Percentiles rank a stretch among this genome's conserved stretches.
Conservation (phyloP, 2,329 filamentous ascomycete genomes). For the Penicillium verrucosum region DNA sequence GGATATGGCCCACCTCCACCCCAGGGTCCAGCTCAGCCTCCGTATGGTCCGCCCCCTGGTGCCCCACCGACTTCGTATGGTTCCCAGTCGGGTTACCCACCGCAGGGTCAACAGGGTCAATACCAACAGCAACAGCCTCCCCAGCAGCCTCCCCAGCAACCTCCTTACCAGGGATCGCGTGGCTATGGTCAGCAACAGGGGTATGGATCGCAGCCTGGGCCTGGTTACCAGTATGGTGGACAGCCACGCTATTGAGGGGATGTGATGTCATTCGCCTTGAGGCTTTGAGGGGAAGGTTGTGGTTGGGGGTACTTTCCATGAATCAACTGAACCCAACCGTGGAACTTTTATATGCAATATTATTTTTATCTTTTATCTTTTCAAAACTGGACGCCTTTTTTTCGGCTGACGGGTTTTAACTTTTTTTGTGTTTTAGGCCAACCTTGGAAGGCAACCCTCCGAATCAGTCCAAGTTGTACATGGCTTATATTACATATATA, state of each 20-base stretch:
- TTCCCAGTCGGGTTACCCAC: slow-evolving; percentile 13
- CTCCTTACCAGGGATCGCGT: slow-evolving; percentile 11
- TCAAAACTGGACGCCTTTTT: too few species aligned
- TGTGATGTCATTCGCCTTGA: slow-evolving; percentile 12
- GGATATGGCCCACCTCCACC: slow-evolving; percentile 24
- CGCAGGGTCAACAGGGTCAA: not conserved
- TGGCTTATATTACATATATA: not conserved
- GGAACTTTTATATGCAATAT: not conserved
- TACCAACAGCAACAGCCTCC: not conserved
- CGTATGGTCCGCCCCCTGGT: slow-evolving; percentile 21
- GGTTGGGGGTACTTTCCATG: not conserved
- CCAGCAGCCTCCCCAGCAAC: not conserved
- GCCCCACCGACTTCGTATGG: slow-evolving; percentile 10
- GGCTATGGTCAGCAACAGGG: slow-evolving; percentile 25
- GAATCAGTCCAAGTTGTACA: not conserved
- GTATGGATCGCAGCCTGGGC: slow-evolving; percentile 20
- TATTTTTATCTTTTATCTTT: not conserved
- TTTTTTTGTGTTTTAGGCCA: not conserved
- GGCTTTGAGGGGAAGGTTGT: not conserved
- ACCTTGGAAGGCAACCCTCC: not conserved
- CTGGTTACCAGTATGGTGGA: slow-evolving; percentile 20
- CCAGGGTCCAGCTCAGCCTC: slow-evolving; percentile 23
- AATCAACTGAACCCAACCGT: not conserved
- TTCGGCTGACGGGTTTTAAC: too few species aligned
- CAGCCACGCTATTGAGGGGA: slow-evolving; percentile 22